These are phyloP conservation scores for Lactarius hengduanensis DNA, from an alignment of 768 basidiomycete species.

Conservation along the genomic window DNA sequence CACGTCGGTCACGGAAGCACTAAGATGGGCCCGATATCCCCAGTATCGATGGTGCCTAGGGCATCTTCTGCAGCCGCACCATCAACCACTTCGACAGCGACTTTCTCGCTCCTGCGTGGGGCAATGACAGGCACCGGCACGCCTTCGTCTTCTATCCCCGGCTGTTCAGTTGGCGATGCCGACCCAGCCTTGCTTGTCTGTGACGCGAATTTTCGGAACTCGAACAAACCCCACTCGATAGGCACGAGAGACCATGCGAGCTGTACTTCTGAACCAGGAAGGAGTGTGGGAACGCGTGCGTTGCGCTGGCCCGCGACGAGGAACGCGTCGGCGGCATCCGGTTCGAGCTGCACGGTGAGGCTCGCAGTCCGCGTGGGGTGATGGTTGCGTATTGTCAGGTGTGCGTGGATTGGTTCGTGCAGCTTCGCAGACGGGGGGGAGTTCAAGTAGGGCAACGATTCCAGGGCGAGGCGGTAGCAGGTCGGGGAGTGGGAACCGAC, in stretches of 20 bases:
- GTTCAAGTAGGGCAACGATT: slow-evolving; percentile 62
- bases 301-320: slow-evolving; percentile 74
- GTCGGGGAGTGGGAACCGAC: slow-evolving; percentile 56
- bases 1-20: slow-evolving; percentile 20
- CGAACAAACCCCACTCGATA: slow-evolving; percentile 68
- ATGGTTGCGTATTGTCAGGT: slow-evolving; percentile 63
- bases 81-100: slow-evolving; percentile 50
- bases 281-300: slow-evolving; percentile 65
- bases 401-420: slow-evolving; percentile 58
- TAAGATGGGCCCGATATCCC: slow-evolving; percentile 19
- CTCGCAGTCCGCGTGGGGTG: slow-evolving; percentile 64
- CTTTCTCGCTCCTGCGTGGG: slow-evolving; percentile 49
- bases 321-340: slow-evolving; percentile 67
- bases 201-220: slow-evolving; percentile 61
- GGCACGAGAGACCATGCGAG: slow-evolving; percentile 70
- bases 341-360: slow-evolving; percentile 70
- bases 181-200: slow-evolving; percentile 37
- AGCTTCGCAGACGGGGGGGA: slow-evolving; percentile 62
- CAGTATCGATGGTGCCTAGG: neutral
- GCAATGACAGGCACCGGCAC: slow-evolving; percentile 63
- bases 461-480: slow-evolving; percentile 60
- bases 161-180: neutral
- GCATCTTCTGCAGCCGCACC: slow-evolving; percentile 3
- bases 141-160: slow-evolving; percentile 60
- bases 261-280: slow-evolving; percentile 67